Conservation (phyloP, 345 rosid species). For the Acer yangbiense region DNA sequence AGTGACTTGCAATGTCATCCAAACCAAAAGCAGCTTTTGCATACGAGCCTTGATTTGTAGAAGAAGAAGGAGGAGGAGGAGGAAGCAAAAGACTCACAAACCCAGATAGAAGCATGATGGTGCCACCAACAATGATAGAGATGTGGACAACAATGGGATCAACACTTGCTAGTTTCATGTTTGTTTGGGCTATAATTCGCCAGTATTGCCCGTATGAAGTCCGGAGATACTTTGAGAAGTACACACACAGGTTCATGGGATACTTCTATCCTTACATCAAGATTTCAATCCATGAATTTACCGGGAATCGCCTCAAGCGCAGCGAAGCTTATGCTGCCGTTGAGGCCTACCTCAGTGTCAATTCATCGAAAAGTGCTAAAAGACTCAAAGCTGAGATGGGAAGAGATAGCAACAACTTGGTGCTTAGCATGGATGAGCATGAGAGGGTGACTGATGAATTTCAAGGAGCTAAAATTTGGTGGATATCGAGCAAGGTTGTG, state of each 20-base stretch:
- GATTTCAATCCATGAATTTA: slow-evolving; percentile 51
- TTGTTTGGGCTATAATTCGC: slow-evolving; percentile 50
- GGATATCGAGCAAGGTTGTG: slow-evolving; percentile 43
- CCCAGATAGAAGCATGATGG: slow-evolving; percentile 16
- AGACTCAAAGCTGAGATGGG: slow-evolving; percentile 57
- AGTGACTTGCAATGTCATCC: not conserved
- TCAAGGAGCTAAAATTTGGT: slow-evolving; percentile 48
- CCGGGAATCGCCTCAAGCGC: slow-evolving; percentile 48
- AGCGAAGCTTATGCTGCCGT: slow-evolving; percentile 59
- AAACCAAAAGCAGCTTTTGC: not conserved
- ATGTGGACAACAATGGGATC: slow-evolving; percentile 64
- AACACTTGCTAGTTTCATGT: slow-evolving; percentile 58
- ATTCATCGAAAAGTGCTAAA: slow-evolving; percentile 43
- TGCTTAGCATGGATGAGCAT: slow-evolving; percentile 55
- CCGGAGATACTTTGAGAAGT: slow-evolving; percentile 41
- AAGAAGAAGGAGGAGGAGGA: not conserved
- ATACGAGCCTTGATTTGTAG: not conserved
- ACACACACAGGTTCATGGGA: slow-evolving; percentile 31
- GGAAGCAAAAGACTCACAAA: not conserved
- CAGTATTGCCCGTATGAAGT: slow-evolving; percentile 63
- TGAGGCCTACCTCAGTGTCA: slow-evolving; percentile 53
- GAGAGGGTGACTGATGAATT: slow-evolving; percentile 53
- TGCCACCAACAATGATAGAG: slow-evolving; percentile 42
- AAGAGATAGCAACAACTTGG: slow-evolving; percentile 40
- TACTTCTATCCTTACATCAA: slow-evolving; percentile 48